Percentiles rank a stretch among this genome's conserved stretches.
Evolutionary conservation across 805 yeast species (phyloP).

Genomic region (Yamadazyma akitaensis): DNA sequence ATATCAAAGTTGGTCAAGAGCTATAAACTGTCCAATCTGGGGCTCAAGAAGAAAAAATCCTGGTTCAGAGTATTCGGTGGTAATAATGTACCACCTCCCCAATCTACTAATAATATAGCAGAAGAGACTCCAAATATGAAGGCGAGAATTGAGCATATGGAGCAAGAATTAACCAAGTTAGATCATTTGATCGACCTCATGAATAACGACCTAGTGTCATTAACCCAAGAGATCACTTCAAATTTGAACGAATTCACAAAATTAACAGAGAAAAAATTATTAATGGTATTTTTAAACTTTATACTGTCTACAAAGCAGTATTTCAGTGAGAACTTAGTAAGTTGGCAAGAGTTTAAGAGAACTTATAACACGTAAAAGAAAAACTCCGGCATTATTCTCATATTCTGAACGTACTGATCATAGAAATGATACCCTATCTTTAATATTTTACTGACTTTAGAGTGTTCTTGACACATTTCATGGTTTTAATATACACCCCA

Average conservation of each 20-base stretch:
- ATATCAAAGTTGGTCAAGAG: slow-evolving; percentile 35
- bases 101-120: background rate
- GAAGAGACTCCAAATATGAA: slow-evolving; percentile 4
- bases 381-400: too few relatives aligned
- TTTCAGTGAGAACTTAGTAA: slow-evolving; percentile 27
- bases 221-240: slow-evolving; percentile 41
- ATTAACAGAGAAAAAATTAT: slow-evolving; percentile 42
- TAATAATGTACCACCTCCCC: background rate
- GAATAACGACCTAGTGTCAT: slow-evolving; percentile 40
- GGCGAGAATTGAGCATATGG: slow-evolving; percentile 29
- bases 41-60: slow-evolving; percentile 25
- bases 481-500: background rate
- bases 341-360: slow-evolving; percentile 33
- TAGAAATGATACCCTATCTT: too few relatives aligned
- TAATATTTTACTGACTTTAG: too few relatives aligned
- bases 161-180: slow-evolving; percentile 42
- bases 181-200: slow-evolving; percentile 46
- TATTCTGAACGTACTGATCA: too few relatives aligned
- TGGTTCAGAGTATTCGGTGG: slow-evolving; percentile 46
- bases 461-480: background rate
- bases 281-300: slow-evolving; percentile 34
- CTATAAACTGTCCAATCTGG: slow-evolving; percentile 19
- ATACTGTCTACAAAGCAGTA: slow-evolving; percentile 32
- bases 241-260: slow-evolving; percentile 36
- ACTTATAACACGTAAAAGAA: slow-evolving; percentile 2